These are phyloP conservation scores for Cladosporium sp. DNA, from an alignment of 2,329 filamentous ascomycete genomes.

Conservation along the genomic window DNA sequence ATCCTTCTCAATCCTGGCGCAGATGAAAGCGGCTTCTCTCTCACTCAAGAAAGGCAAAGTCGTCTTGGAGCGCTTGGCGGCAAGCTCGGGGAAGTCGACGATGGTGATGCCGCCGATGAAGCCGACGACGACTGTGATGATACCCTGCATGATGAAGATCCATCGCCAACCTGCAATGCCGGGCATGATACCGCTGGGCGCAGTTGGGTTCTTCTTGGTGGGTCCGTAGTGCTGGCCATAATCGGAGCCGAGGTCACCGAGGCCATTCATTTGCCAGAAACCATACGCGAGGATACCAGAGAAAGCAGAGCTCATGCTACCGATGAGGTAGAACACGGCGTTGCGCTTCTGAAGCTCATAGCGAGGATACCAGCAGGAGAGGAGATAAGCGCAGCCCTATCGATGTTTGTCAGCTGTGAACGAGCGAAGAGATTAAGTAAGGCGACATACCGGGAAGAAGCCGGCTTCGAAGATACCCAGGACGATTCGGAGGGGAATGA, in stretches of 20 bases:
- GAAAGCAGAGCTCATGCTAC: constrained; percentile 45
- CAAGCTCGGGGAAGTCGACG: constrained; percentile 42
- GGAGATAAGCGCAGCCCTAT: constrained; percentile 58
- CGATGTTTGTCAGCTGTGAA: background rate
- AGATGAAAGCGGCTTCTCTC: constrained; percentile 46
- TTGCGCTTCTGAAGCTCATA: constrained; percentile 38
- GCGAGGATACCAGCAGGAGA: constrained; percentile 55
- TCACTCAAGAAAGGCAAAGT: constrained; percentile 42
- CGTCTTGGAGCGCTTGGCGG: constrained; percentile 34
- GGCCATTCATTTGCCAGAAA: constrained; percentile 44
- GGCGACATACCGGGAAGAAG: constrained; percentile 40
- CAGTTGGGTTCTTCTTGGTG: constrained; percentile 25
- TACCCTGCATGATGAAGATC: constrained; percentile 29
- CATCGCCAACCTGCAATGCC: constrained; percentile 44
- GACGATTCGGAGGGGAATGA: constrained; percentile 55
- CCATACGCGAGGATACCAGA: constrained; percentile 41
- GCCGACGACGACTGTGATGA: constrained; percentile 38
- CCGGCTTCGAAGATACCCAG: constrained; percentile 59
- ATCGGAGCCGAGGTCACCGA: constrained; percentile 31
- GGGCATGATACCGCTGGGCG: constrained; percentile 23
- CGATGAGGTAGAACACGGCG: constrained; percentile 48
- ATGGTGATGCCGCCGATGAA: constrained; percentile 40
- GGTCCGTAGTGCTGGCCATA: constrained; percentile 33
- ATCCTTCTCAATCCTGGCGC: constrained; percentile 50
- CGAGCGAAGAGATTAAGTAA: too few relatives aligned